Evolutionary conservation across 331 rosid genomes (phyloP).

Genomic region (Spiraea crenata): DNA sequence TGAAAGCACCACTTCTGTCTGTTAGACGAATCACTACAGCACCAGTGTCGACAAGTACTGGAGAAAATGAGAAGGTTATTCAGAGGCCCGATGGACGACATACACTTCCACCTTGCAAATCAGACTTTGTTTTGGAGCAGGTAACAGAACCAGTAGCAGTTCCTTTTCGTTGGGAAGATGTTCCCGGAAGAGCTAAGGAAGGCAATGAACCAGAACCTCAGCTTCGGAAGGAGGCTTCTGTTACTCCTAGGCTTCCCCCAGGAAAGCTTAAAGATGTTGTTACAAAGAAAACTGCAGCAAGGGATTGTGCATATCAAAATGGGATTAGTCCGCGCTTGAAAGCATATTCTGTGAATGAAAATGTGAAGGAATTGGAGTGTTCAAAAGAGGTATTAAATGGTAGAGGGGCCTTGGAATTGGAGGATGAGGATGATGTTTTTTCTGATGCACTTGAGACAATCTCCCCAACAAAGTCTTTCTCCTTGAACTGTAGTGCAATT

Average conservation of each 20-base stretch:
- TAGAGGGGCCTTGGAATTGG: constrained; percentile 30
- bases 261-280: constrained; percentile 37
- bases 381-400: constrained; percentile 34
- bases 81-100: constrained; percentile 39
- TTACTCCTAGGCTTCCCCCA: constrained; percentile 58
- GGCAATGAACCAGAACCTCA: constrained; percentile 34
- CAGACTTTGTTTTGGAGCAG: constrained; percentile 50
- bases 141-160: constrained; percentile 80
- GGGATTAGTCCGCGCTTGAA: constrained; percentile 22
- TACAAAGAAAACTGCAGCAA: constrained; percentile 29
- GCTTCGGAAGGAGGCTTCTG: constrained; percentile 32
- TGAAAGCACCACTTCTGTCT: constrained; percentile 83
- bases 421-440: constrained; percentile 42
- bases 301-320: constrained; percentile 31
- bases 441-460: constrained; percentile 73
- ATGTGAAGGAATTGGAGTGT: constrained; percentile 23
- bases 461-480: constrained; percentile 57
- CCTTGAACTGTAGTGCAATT: constrained; percentile 71
- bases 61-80: constrained; percentile 44
- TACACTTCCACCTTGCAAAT: constrained; percentile 38
- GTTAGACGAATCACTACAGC: constrained; percentile 72
- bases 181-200: constrained; percentile 74
- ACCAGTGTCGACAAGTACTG: constrained; percentile 30
- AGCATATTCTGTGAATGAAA: constrained; percentile 33
- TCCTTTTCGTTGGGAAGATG: constrained; percentile 88